Conservation (phyloP, 2,329 filamentous ascomycete genomes). For the Paecilomyces sp. region DNA sequence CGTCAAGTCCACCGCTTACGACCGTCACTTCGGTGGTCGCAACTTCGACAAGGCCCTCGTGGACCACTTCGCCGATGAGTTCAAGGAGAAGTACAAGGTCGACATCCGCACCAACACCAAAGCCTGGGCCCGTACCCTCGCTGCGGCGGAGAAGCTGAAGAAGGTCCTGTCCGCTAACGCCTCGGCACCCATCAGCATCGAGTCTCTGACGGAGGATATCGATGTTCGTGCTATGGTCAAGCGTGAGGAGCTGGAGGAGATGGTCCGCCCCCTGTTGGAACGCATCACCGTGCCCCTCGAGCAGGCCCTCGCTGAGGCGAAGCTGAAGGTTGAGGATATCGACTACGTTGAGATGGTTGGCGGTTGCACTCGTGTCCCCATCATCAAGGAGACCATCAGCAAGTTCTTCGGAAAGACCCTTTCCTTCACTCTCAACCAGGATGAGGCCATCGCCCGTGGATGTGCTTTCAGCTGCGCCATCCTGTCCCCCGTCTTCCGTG, state of each 20-base stretch:
- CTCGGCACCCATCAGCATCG: constrained; percentile 86
- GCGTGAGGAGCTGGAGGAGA: constrained; percentile 85
- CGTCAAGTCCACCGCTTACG: constrained; percentile 86
- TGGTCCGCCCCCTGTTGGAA: constrained; percentile 76
- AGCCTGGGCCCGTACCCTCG: constrained; percentile 76
- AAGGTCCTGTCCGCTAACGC: constrained; percentile 97
- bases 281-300: constrained; percentile 70
- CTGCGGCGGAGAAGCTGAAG: constrained; percentile 94
- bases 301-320: constrained; percentile 88
- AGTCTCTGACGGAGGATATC: constrained; percentile 97
- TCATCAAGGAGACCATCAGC: constrained; percentile 84
- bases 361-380: constrained; percentile 86
- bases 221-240: constrained; percentile 86
- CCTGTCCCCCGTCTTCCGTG: constrained; percentile 93
- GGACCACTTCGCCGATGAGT: constrained; percentile 91
- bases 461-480: constrained; percentile 98
- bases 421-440: constrained; percentile 95
- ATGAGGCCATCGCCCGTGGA: constrained; percentile 91
- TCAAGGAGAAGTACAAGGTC: constrained; percentile 96
- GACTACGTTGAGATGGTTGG: constrained; percentile 90
- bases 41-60: constrained; percentile 94
- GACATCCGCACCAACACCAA: constrained; percentile 88
- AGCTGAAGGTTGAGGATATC: constrained; percentile 85
- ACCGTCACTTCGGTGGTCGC: constrained; percentile 93
- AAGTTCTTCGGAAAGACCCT: constrained; percentile 87